phyloP scores from a whole-genome alignment of 352 stramenopile species.

The Chrysophaeum taylorii region DNA sequence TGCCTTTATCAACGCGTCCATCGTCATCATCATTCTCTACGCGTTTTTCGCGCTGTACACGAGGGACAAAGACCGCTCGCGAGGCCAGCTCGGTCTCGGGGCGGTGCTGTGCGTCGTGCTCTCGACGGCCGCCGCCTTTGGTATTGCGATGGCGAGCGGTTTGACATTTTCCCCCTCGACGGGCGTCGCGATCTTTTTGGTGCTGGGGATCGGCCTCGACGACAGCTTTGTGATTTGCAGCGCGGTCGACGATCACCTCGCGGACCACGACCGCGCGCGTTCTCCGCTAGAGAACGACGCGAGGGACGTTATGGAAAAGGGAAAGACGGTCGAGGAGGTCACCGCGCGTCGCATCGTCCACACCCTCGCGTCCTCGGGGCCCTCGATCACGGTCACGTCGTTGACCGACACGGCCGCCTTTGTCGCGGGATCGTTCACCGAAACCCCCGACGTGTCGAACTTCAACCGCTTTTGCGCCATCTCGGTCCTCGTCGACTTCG shows the following conservation, averaged over 20 bases:
- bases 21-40: neutral
- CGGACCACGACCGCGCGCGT: too few relatives aligned
- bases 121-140: neutral
- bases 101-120: neutral
- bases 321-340: too few relatives aligned
- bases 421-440: neutral
- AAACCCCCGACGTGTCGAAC: neutral
- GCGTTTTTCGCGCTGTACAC: neutral
- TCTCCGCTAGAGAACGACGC: too few relatives aligned
- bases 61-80: too few relatives aligned
- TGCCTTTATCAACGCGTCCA: neutral
- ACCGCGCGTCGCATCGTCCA: too few relatives aligned
- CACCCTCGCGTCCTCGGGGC: neutral
- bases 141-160: neutral
- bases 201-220: constrained; percentile 3
- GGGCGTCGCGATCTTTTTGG: neutral
- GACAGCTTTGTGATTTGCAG: neutral
- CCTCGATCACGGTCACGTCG: neutral
- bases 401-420: neutral
- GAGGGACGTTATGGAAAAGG: too few relatives aligned
- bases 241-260: too few relatives aligned
- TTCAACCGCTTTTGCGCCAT: neutral
- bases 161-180: neutral
- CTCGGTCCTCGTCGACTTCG: neutral
- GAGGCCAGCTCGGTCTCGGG: neutral